Conservation (phyloP, 176 grass and related monocot genomes). For the Canna indica region DNA sequence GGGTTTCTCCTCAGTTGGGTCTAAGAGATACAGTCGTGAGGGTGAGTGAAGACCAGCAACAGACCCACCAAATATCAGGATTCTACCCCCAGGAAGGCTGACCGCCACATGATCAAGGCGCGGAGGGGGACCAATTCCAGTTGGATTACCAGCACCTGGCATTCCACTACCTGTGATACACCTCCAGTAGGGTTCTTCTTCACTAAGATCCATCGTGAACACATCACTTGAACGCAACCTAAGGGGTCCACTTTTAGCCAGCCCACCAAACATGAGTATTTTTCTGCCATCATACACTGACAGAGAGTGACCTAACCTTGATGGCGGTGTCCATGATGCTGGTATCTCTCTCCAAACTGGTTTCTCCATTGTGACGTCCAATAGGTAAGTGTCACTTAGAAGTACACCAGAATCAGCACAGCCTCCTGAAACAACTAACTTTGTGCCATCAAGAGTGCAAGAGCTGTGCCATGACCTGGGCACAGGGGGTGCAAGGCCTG, state of each 20-base stretch:
- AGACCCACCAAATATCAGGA: conserved; percentile 1
- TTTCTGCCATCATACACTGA: conserved; percentile 22
- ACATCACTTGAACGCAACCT: conserved; percentile 2
- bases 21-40: neutral
- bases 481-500: conserved; percentile 70
- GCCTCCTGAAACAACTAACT: conserved; percentile 88
- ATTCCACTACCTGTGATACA: neutral
- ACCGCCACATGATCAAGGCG: neutral
- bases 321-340: conserved; percentile 79
- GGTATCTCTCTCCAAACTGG: conserved; percentile 91
- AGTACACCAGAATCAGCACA: conserved; percentile 95
- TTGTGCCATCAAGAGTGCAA: conserved; percentile 72
- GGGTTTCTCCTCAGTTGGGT: neutral
- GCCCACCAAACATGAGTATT: conserved; percentile 4
- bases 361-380: conserved; percentile 85
- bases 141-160: neutral
- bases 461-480: conserved; percentile 95
- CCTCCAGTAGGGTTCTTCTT: neutral
- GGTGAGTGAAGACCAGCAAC: neutral
- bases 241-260: neutral
- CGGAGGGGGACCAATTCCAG: neutral
- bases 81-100: neutral
- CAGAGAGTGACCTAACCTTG: conserved; percentile 70
- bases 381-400: conserved; percentile 72
- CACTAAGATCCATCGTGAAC: neutral